Base-by-base conservation (phyloP, 2,329 filamentous ascomycete species). In the Furcasterigmium furcatum region DNA sequence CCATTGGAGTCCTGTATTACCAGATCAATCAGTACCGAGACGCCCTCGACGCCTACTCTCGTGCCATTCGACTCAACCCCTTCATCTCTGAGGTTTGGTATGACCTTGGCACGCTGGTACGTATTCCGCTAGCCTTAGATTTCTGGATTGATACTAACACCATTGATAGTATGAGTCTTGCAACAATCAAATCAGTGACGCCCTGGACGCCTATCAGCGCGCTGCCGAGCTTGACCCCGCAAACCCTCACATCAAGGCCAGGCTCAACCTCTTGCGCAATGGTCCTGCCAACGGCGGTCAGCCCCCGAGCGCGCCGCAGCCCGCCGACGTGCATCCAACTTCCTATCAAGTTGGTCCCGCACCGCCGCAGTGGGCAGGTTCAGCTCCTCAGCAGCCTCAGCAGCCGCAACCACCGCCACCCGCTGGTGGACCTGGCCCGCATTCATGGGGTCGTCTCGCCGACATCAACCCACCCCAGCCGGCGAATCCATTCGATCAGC, bases 41-140 rank as follows among this genome's bases (percentile, higher is more conserved):
- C 73, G 94, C 94, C 4, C 80, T 99, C 44, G 94, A 99, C 72
- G 94, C 94, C 32, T 99, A 97, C 69, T 96, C 91, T 50, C 88
- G 94, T 49, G 94, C 94, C 39, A 99, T 97, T 58, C 87, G 94
- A 46, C 71, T 99, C 58, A 99, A 97, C 64, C 94, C 94, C 5
- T 96, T 95, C 73, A 97, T 99, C 53, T 96, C 91, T 2, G 94
- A 99, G 67, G 94, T 99, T 43, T 99, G 94, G 94, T 99, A 97
- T 67, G 94, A 99, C 66, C 75, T 99, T 32, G 94, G 94, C 51
- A 99, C 94, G 57, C 62, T 99, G 74, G 89, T 95, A 80, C 75
- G 87, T 79, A 51, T 9, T 19, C n/a, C 16, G n/a, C 16, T 3
- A 32, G 30, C 9, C 59, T 50, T 57, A 41, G 46, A 21, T 48